Base-by-base conservation (phyloP, 2,329 filamentous ascomycete genomes). In the Xylariomycetidae sp. region DNA sequence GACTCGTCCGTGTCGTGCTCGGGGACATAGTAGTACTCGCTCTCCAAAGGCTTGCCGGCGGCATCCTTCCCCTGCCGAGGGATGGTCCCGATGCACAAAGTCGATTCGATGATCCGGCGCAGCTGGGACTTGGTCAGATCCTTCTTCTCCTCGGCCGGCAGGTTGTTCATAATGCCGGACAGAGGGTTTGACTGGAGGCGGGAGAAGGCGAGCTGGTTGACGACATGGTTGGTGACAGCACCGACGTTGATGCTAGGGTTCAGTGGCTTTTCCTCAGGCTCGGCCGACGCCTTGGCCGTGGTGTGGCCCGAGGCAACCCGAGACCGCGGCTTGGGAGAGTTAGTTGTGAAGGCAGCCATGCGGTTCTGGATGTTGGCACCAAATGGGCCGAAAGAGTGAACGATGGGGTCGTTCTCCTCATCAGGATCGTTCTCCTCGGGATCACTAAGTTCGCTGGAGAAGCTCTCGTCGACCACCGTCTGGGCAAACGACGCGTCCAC, bases 181-280 rank as follows among this genome's bases (percentile, higher is more conserved):
- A 96, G 72, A 4, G 92, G 90, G 17, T 87, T 92, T 0, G 89
- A 94, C 12, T 90, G 89, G 6, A 96, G 72, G 18, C 90, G 85
- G 2, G 92, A 95, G 60, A 86, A 98, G 19, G 92, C 92, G 19
- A 98, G 76, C 62, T 98, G 92, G 61, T 96, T 96, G 57, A 92
- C 75, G 42, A 94, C 79, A 56, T 98, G 92, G 59, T 95, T 94
- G 49, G 74, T 74, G 44, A 92, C 61, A 63, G 65, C 61, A 50
- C 50, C 50, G 51, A 62, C 54, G 38, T 68, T 45, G 25, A 67
- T 53, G 19, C 52, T 43, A 46, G 43, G 47, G 19, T 45, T 49
- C 19, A 52, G 31, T 5, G 48, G 47, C 35, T 56, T 49, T 32
- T 57, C 54, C 9, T 29, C 26, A 15, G 52, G 41, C 24, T 55